Evolutionary conservation across 371 early-diverging fungal species (phyloP), one percentile per base, ranked within the genome.

Genomic region (Choanephora cucurbitarum): DNA sequence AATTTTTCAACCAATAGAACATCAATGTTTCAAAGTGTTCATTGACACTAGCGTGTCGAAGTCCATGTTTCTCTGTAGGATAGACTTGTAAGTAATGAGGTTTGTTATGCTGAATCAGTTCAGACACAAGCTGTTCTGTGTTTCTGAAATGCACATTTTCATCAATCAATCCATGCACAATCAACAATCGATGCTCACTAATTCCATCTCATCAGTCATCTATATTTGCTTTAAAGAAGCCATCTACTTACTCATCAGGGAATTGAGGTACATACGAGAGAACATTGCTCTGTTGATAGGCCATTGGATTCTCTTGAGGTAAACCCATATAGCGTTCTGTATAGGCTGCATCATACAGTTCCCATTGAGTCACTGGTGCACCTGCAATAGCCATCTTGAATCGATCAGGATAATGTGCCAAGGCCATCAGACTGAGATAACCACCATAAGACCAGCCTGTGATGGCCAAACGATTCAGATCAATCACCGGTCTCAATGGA

Each of bases 21-120:
- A 89, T 81, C 31, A 90, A 62, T 0, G 89, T 91, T 62, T 92
- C 91, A 80, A 87, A 92, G 57, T 92, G 91, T 55, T 91, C 91
- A 49, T 85, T 86, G 6, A 82, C 83, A 23, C 81, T 80, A 8
- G 85, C 79, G 63, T 83, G 80, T 8, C 89, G 69, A 32, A 92
- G 62, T 4, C 91, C 93, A 57, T 92, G 93, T 15, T 90, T 80
- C 58, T 92, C 91, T 9, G 81, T 79, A 5, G 86, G 86, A 66
- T 90, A 88, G 23, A 87, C 67, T 71, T 89, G 87, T 5, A 87
- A 56, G 49, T 83, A 75, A 57, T 88, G 81, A 5, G 85, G 85
- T 50, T 85, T 86, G 47, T 81, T 73, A 19, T 52, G 55, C 49
- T 81, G 80, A 10, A 84, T 75, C 14, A 93, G 60, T 5, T 72